These are phyloP conservation scores for Ramaria sp. DNA, from an alignment of 768 basidiomycete species.

Conservation along the genomic window DNA sequence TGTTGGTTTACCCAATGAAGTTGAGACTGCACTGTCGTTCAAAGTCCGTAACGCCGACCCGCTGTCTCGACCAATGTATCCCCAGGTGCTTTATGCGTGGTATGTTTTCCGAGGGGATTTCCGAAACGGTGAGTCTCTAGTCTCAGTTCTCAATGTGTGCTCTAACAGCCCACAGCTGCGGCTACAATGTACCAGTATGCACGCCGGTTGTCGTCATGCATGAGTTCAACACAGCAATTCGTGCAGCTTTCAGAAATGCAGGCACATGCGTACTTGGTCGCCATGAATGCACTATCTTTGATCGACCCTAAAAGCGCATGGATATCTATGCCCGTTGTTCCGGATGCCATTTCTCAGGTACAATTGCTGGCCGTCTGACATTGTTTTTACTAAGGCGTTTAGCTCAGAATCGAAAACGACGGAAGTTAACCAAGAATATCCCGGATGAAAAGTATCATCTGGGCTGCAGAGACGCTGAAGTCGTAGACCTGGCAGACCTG, in stretches of 20 bases:
- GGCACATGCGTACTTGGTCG: slow-evolving; percentile 71
- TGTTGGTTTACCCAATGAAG: slow-evolving; percentile 71
- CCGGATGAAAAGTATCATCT: slow-evolving; percentile 62
- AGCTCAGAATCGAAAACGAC: slow-evolving; percentile 54
- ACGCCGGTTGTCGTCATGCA: slow-evolving; percentile 51
- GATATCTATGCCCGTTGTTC: slow-evolving; percentile 57
- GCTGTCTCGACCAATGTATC: slow-evolving; percentile 72
- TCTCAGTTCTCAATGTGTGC: not conserved
- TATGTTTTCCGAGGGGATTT: slow-evolving; percentile 81
- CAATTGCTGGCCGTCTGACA: slow-evolving; percentile 4
- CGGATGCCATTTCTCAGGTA: slow-evolving; percentile 36
- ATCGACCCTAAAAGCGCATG: slow-evolving; percentile 76
- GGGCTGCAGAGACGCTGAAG: slow-evolving; percentile 60
- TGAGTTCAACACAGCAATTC: slow-evolving; percentile 25
- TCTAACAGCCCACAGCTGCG: slow-evolving; percentile 47
- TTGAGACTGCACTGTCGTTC: slow-evolving; percentile 81
- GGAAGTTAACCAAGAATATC: slow-evolving; percentile 61
- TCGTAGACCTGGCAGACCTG: slow-evolving; percentile 72
- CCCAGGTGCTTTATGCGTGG: slow-evolving; percentile 91
- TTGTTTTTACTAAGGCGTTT: not conserved
- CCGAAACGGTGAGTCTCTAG: slow-evolving; percentile 61
- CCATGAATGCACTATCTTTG: slow-evolving; percentile 81
- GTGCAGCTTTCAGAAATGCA: slow-evolving; percentile 55
- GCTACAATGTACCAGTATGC: slow-evolving; percentile 90
- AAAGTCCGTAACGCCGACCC: slow-evolving; percentile 93